Conservation (phyloP, 2,329 filamentous ascomycete species). For the Aspergillus chevalieri region DNA sequence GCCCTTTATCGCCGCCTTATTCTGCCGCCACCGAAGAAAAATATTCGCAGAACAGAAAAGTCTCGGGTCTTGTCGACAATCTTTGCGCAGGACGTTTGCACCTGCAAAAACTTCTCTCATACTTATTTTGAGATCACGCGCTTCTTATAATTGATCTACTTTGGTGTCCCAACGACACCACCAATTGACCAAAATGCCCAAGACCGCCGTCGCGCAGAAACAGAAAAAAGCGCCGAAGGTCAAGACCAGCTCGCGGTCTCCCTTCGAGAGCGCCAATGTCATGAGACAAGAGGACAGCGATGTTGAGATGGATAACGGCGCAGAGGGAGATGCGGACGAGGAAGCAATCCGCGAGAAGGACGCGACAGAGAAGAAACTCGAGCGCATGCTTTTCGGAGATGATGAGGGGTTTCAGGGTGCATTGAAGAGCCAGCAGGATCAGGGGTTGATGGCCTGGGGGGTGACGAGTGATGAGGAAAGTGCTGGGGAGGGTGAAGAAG, state of each 20-base stretch:
- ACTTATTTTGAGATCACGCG: background rate
- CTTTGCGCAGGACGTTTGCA: background rate
- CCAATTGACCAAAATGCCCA: slow-evolving; percentile 18
- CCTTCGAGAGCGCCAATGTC: slow-evolving; percentile 16
- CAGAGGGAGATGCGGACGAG: slow-evolving; percentile 18
- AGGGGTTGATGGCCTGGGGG: slow-evolving; percentile 35
- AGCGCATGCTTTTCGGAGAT: slow-evolving; percentile 83
- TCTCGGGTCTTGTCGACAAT: background rate
- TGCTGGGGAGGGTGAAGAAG: slow-evolving; percentile 16
- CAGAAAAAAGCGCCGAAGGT: slow-evolving; percentile 23
- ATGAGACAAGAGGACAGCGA: slow-evolving; percentile 13
- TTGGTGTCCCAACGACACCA: background rate
- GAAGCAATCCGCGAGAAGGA: slow-evolving; percentile 58
- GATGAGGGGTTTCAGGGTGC: slow-evolving; percentile 72
- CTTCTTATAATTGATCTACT: background rate
- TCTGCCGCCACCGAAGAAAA: slow-evolving; percentile 29
- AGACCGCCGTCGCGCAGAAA: slow-evolving; percentile 17
- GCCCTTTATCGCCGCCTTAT: slow-evolving; percentile 21
- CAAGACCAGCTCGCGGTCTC: slow-evolving; percentile 15
- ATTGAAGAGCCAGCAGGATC: slow-evolving; percentile 54
- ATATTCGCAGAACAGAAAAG: slow-evolving; percentile 16
- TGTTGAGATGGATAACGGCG: slow-evolving; percentile 21
- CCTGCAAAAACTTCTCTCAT: background rate
- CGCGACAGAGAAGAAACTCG: slow-evolving; percentile 75
- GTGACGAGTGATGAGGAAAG: slow-evolving; percentile 21